Base-by-base conservation (phyloP, 352 stramenopile genomes). In the Phytophthora pini region DNA sequence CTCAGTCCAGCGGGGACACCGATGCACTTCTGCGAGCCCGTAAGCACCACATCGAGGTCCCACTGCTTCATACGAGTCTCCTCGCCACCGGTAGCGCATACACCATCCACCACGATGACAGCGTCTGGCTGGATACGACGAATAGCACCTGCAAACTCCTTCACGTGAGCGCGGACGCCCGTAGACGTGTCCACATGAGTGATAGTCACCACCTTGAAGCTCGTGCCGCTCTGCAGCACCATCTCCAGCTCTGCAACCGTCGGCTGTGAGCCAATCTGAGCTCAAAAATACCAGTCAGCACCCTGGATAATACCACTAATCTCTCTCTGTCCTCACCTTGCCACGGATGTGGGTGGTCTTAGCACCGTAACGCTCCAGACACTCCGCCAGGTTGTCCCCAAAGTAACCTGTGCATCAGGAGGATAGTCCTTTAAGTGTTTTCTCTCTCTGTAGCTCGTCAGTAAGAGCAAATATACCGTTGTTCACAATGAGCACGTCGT, bases 161-260 rank as follows among this genome's bases (percentile, higher is more conserved):
- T 74, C 51, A 90, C 79, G 29, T 82, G 68, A 24, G 82, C 74
- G 26, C 84, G 72, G 27, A 93, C 84, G 55, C 84, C 84, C 12
- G 84, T 93, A 9, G 84, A 93, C 52, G 84, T 93, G 61, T 93
- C 84, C 17, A 93, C 84, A 38, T 93, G 84, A 10, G 84, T 93
- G 68, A 93, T 90, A 2, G 82, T 91, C 43, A 91, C 77, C 20
- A 90, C 36, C 53, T 90, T 90, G 62, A 87, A 93, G 39, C 51
- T 56, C 24, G 68, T 73, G 13, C 55, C 78, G 27, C 56, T 72
- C 44, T 73, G 55, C 7, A 93, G 65, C 17, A 36, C 73, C 50
- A 74, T 72, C 47, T 72, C 74, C 38, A 93, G 45, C 68, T 84
- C 84, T 1, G 60, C 43, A 12, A 90, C 43, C 10, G 74, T 80